phyloP scores from a whole-genome alignment of 441 rosid species.

The Adansonia rubrostipa region DNA sequence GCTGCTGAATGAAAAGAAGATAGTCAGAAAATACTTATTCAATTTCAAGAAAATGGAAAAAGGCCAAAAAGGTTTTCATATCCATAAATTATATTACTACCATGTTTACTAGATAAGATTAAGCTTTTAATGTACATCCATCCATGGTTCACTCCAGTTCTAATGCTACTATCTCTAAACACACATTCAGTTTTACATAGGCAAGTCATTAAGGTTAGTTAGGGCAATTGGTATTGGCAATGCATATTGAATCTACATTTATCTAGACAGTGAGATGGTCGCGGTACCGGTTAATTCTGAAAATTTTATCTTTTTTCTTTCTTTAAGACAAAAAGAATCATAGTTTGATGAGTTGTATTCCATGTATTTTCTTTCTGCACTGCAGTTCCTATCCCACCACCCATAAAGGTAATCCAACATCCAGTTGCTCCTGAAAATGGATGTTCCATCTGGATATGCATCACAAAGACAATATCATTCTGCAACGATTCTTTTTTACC shows the following conservation, averaged over 20 bases:
- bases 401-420: not conserved
- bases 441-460: not conserved
- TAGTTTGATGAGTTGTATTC: not conserved
- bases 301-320: not conserved
- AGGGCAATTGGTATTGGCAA: not conserved
- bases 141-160: not conserved
- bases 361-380: not conserved
- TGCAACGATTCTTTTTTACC: not conserved
- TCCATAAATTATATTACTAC: not conserved
- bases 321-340: not conserved
- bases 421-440: not conserved
- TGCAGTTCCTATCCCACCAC: not conserved
- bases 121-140: not conserved
- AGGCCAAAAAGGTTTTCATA: not conserved
- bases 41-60: not conserved
- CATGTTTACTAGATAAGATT: not conserved
- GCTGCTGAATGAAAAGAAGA: slow-evolving; percentile 41
- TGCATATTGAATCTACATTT: not conserved
- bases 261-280: not conserved
- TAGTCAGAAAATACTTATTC: slow-evolving; percentile 10
- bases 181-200: not conserved
- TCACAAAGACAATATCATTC: not conserved
- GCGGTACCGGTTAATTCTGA: not conserved
- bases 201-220: not conserved
- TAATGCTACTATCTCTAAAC: not conserved